A percentile compares a stretch with the other conserved stretches of the same genome.
Evolutionary conservation across 495 filamentous ascomycete genomes (phyloP).

Genomic region (Parathielavia appendiculata): DNA sequence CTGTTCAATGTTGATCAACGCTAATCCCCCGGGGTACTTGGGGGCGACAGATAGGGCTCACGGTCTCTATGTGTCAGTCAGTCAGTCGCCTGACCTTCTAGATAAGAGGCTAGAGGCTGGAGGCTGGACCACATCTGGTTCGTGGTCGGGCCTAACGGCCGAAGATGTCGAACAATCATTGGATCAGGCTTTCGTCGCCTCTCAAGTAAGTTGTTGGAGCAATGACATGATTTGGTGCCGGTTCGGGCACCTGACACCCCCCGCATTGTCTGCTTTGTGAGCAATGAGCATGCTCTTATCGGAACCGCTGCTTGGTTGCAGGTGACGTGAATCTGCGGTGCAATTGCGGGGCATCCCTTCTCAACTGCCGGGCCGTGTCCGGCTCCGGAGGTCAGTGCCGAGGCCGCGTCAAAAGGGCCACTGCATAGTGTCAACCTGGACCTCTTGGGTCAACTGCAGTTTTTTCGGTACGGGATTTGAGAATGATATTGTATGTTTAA

Average conservation of each 20-base stretch:
- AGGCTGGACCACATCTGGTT: neutral
- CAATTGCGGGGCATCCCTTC: neutral
- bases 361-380: slow-evolving; percentile 4
- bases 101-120: too few relatives aligned
- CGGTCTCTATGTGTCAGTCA: too few relatives aligned
- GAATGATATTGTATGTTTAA: too few relatives aligned
- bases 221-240: neutral
- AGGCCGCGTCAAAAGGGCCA: too few relatives aligned
- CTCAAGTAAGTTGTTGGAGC: slow-evolving; percentile 1
- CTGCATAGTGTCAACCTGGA: too few relatives aligned
- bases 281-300: neutral
- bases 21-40: too few relatives aligned
- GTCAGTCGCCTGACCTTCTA: neutral
- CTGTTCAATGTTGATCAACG: too few relatives aligned
- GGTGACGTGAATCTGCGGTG: neutral
- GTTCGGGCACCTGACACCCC: slow-evolving; percentile 13
- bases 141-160: neutral
- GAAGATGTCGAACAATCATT: neutral
- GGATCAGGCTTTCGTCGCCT: neutral
- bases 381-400: neutral
- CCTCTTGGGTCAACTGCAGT: neutral
- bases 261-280: slow-evolving; percentile 8
- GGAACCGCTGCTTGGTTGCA: neutral
- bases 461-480: too few relatives aligned
- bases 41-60: too few relatives aligned